These are phyloP conservation scores for Linderina pennispora DNA, from an alignment of 192 early-diverging fungal genomes.

Conservation along the genomic window DNA sequence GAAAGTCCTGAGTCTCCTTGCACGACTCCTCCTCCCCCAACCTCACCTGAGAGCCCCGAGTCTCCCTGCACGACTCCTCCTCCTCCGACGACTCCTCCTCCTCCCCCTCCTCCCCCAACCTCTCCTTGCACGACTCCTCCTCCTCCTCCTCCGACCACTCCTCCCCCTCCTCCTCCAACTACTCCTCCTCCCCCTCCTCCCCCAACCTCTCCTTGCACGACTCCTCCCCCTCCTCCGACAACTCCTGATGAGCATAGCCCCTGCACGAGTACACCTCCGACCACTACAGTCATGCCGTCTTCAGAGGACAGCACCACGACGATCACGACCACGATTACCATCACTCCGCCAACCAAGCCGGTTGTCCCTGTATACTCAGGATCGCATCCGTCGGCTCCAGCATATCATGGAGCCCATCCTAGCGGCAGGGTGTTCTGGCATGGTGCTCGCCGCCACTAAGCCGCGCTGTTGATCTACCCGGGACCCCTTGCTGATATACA, in stretches of 20 bases:
- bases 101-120: constrained; percentile 6
- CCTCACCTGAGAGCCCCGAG: constrained; percentile 2
- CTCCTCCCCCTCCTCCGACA: constrained; percentile 5
- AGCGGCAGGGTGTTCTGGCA: too few species aligned
- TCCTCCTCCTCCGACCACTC: neutral
- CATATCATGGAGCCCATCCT: too few species aligned
- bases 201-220: constrained; percentile 2
- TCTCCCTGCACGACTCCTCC: constrained; percentile 1
- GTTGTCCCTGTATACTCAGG: constrained; percentile 10
- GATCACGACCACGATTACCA: constrained; percentile 31
- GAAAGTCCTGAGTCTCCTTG: too few species aligned
- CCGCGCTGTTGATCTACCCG: too few species aligned
- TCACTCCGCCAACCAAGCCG: constrained; percentile 1
- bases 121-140: neutral
- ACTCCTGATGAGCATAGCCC: constrained; percentile 1
- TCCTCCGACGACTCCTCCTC: constrained; percentile 6
- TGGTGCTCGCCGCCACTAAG: too few species aligned
- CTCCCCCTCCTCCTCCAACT: constrained; percentile 7
- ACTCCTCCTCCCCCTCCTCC: constrained; percentile 4
- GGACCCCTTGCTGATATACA: too few species aligned
- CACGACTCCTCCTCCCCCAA: constrained; percentile 10
- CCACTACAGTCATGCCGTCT: neutral
- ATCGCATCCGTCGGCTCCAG: neutral
- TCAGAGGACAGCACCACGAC: constrained; percentile 6
- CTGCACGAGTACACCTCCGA: too few species aligned